Base-by-base conservation (phyloP, 1,284 basidiomycete species). In the Porodaedalea pini region DNA sequence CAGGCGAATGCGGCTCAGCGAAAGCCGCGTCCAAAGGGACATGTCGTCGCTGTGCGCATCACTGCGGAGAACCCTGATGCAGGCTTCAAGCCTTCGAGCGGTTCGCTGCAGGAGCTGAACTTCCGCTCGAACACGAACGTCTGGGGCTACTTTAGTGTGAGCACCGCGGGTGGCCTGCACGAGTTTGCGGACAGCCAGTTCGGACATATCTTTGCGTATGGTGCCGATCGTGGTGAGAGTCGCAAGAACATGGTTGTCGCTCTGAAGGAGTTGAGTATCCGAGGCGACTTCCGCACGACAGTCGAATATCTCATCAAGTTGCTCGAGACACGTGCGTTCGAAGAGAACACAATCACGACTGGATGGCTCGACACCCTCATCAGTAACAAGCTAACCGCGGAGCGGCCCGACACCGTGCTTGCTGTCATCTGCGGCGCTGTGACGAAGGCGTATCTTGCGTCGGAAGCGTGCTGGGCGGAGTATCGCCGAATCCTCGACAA, bases 211-310 rank as follows among this genome's bases (percentile, higher is more conserved):
- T 99, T 99, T 68, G 96, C 97, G 29, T 99, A 98, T 69, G 97
- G 97, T 58, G 91, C 96, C 72, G 95, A 99, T 71, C 91, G 97
- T 65, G 80, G 85, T 62, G 96, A 99, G 74, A 92, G 91, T 67
- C 77, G 97, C 67, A 99, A 99, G 81, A 98, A 98, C 71, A 99
- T 99, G 96, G 95, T 99, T 63, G 91, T 99, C 67, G 96, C 97
- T 15, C 79, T 99, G 67, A 99, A 99, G 78, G 97, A 99, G 73
- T 78, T 99, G 61, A 95, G 92, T 70, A 99, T 99, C 70, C 94
- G 97, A 66, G 97, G 97, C 61, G 97, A 99, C 72, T 99, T 99
- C 81, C 80, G 97, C 61, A 98, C 94, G 21, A 99, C 97, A 0
- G 96, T 99, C 68, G 97, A 99, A 75, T 98, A 98, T 72, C 86